Conservation (phyloP, 2,329 filamentous ascomycete species). For the Dothistroma pini region DNA sequence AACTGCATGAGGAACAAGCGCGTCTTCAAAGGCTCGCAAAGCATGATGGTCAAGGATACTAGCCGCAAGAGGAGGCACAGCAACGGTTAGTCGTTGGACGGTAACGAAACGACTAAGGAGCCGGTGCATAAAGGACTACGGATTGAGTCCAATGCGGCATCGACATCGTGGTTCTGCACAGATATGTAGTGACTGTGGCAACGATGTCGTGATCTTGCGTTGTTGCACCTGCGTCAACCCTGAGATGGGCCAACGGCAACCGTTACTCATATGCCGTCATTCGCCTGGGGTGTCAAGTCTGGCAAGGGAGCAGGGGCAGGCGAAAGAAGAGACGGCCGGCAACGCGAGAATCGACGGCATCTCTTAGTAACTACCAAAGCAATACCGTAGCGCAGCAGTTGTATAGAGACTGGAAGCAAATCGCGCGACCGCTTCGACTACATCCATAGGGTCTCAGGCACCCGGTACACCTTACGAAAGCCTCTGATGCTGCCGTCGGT, state of each 20-base stretch:
- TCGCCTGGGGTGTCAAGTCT: background rate
- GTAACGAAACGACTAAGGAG: background rate
- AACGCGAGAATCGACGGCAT: no score
- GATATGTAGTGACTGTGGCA: background rate
- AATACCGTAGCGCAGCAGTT: no score
- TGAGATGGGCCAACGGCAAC: background rate
- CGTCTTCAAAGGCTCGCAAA: background rate
- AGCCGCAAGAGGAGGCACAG: background rate
- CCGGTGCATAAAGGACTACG: background rate
- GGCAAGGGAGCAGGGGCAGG: no score
- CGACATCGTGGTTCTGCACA: background rate
- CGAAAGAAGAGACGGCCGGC: no score
- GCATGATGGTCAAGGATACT: background rate
- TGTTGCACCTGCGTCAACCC: background rate
- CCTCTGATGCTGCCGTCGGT: no score
- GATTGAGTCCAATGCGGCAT: background rate
- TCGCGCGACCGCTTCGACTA: no score
- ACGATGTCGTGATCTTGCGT: background rate
- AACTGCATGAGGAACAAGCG: slow-evolving; percentile 2
- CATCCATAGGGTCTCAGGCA: no score
- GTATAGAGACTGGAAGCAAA: no score
- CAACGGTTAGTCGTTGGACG: background rate
- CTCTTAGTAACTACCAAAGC: no score
- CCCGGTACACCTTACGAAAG: no score
- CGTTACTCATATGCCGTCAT: background rate